Evolutionary conservation across 495 filamentous ascomycete genomes (phyloP), one percentile per base, ranked within the genome.

Genomic region (Xanthoparmelia taractica): DNA sequence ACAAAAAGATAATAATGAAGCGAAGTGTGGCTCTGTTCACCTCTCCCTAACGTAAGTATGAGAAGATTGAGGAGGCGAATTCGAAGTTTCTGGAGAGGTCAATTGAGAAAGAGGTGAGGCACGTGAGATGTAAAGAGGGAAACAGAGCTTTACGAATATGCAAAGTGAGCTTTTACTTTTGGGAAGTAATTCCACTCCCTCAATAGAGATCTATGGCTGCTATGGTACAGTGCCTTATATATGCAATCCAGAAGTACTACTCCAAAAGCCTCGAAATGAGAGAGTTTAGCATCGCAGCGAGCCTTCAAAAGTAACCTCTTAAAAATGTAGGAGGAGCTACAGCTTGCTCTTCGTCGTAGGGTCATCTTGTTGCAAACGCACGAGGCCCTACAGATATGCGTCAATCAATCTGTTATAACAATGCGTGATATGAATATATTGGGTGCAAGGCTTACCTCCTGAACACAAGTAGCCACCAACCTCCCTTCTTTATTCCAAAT

Each of bases 401-500:
- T 63, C 34, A 61, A 36, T 41, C 37, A 37, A 37, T 25, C 25
- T 60, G 45, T 36, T 1, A 15, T 15, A 37, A 1, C 12, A 4
- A 27, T 18, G 36, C 15, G 15, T 20, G 2, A 40, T 33, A 23
- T 2, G 23, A 36, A 45, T n/a, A 20, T 11, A 13, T 6, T 17
- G 5, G 25, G 4, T 27, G 55, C 31, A 58, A 61, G 37, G 68
- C 69, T 65, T 58, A 73, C 87, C 82, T 93, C 91, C 74, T 95
- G 91, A 40, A 90, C 81, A 72, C 91, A 94, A 37, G 83, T 91
- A 43, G 94, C 94, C 68, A 98, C 78, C 77, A 97, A 73, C 40
- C 78, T 83, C 6, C 93, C 94, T 67, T 96, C 87, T 70, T 81
- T 84, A 48, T 85, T 84, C 81, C 87, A 97, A 63, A 97, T 92